These are phyloP conservation scores for Tillandsia leiboldiana DNA, from an alignment of 176 grass and related monocot species.

Conservation along the genomic window DNA sequence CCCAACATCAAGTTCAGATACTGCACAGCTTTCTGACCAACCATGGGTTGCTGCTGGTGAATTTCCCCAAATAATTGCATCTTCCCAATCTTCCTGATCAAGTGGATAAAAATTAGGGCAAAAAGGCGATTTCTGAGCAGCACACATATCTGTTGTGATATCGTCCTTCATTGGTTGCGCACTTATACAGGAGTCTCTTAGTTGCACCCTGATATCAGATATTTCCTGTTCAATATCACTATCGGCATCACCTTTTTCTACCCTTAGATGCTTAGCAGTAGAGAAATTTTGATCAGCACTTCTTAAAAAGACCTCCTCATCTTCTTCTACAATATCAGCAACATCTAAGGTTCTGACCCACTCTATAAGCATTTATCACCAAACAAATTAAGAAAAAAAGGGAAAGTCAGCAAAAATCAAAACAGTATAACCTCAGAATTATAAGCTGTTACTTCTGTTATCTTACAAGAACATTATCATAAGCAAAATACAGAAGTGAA, in stretches of 20 bases:
- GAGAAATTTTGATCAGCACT: slow-evolving; percentile 46
- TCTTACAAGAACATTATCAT: no score
- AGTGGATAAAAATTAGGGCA: slow-evolving; percentile 89
- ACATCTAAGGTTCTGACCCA: slow-evolving; percentile 33
- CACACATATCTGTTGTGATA: slow-evolving; percentile 21
- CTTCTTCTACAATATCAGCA: slow-evolving; percentile 80
- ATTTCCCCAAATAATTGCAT: slow-evolving; percentile 85
- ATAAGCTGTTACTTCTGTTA: background rate
- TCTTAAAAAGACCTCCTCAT: slow-evolving; percentile 75
- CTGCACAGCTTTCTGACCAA: slow-evolving; percentile 42
- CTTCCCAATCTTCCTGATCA: slow-evolving; percentile 86
- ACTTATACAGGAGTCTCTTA: slow-evolving; percentile 38
- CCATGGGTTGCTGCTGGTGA: slow-evolving; percentile 51
- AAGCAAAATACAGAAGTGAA: no score
- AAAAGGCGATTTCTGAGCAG: slow-evolving; percentile 30
- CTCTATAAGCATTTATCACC: slow-evolving; percentile 46
- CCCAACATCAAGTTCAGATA: slow-evolving; percentile 51
- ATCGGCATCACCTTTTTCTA: slow-evolving; percentile 37
- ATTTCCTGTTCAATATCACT: slow-evolving; percentile 47
- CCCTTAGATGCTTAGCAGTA: slow-evolving; percentile 37
- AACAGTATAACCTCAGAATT: background rate
- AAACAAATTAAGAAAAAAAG: slow-evolving; percentile 23
- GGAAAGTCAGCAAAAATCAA: background rate
- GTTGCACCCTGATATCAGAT: slow-evolving; percentile 33
- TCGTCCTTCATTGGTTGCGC: slow-evolving; percentile 80